These are phyloP conservation scores for Scleromitrula shiraiana DNA, from an alignment of 2,329 filamentous ascomycete species.

Conservation along the genomic window DNA sequence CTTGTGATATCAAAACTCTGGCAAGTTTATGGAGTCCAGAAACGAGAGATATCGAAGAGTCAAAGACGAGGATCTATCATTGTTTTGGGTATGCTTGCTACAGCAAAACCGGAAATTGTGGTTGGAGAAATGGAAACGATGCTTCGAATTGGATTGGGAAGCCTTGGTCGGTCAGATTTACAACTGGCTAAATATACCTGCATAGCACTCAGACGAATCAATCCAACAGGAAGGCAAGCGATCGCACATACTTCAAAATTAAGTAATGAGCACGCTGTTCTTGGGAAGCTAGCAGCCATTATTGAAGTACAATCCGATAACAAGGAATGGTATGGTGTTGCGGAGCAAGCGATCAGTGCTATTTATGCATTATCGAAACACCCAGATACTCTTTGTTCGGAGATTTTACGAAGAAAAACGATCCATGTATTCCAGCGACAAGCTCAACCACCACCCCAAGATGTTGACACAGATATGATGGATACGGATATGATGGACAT, in stretches of 20 bases:
- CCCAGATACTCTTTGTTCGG: slow-evolving; percentile 85
- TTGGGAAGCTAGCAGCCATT: slow-evolving; percentile 73
- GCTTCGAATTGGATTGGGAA: slow-evolving; percentile 79
- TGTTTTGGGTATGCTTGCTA: slow-evolving; percentile 90
- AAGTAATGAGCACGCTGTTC: slow-evolving; percentile 84
- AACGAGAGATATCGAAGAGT: slow-evolving; percentile 82
- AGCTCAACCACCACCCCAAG: slow-evolving; percentile 12
- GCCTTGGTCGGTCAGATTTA: slow-evolving; percentile 72
- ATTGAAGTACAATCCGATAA: slow-evolving; percentile 79
- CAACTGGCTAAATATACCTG: slow-evolving; percentile 93
- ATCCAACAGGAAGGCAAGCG: slow-evolving; percentile 70
- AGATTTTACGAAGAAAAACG: slow-evolving; percentile 81
- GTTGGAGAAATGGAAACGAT: slow-evolving; percentile 94
- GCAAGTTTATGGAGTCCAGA: slow-evolving; percentile 95
- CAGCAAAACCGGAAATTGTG: slow-evolving; percentile 86
- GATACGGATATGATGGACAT: slow-evolving; percentile 12
- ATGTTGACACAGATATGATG: slow-evolving; percentile 27
- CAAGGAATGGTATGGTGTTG: slow-evolving; percentile 93
- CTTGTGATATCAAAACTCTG: slow-evolving; percentile 86
- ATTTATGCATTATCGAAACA: slow-evolving; percentile 94
- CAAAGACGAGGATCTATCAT: slow-evolving; percentile 93
- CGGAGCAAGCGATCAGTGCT: slow-evolving; percentile 91
- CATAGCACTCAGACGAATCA: slow-evolving; percentile 84
- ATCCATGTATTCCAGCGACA: slow-evolving; percentile 60
- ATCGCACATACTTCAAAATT: slow-evolving; percentile 64